A percentile compares a stretch with the other conserved stretches of the same genome.
Evolutionary conservation across 441 rosid genomes (phyloP).

Genomic region (Populus tomentosa): DNA sequence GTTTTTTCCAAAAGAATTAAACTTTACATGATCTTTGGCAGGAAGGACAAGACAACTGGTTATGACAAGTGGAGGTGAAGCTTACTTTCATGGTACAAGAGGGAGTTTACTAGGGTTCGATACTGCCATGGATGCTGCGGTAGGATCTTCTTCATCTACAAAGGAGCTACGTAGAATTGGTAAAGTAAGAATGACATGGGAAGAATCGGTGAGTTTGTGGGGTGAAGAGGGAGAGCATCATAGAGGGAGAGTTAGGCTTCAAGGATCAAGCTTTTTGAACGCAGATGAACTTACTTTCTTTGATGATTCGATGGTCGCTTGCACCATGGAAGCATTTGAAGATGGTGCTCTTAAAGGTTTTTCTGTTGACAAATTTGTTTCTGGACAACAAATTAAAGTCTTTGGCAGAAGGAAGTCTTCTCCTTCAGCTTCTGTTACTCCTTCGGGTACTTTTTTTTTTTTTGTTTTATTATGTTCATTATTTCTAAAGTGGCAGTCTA

Average conservation of each 20-base stretch:
- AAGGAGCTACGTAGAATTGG: constrained; percentile 82
- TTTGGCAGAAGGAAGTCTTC: constrained; percentile 74
- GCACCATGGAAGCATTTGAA: constrained; percentile 80
- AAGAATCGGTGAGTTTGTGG: constrained; percentile 93
- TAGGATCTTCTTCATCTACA: not conserved
- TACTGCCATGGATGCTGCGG: constrained; percentile 26
- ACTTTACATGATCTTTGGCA: constrained; percentile 13
- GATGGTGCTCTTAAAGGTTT: constrained; percentile 79
- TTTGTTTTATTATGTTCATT: constrained; percentile 1
- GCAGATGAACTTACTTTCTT: constrained; percentile 83
- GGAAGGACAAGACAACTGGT: constrained; percentile 61
- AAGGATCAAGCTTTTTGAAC: constrained; percentile 74
- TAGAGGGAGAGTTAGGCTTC: constrained; percentile 71
- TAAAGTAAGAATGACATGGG: constrained; percentile 89
- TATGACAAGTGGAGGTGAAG: constrained; percentile 38
- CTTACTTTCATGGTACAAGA: constrained; percentile 31
- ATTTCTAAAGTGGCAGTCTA: constrained; percentile 7
- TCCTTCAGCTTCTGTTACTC: constrained; percentile 31
- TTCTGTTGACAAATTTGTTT: constrained; percentile 75
- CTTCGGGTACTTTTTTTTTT: constrained; percentile 43
- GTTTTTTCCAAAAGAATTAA: constrained; percentile 3
- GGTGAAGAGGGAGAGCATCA: constrained; percentile 84
- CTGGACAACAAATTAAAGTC: constrained; percentile 84
- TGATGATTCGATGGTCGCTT: constrained; percentile 80
- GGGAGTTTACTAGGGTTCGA: constrained; percentile 55